A percentile compares a stretch with the other conserved stretches of the same genome.
Conservation (phyloP, 202 grass and related monocot species). For the Elaeis oleifera region DNA sequence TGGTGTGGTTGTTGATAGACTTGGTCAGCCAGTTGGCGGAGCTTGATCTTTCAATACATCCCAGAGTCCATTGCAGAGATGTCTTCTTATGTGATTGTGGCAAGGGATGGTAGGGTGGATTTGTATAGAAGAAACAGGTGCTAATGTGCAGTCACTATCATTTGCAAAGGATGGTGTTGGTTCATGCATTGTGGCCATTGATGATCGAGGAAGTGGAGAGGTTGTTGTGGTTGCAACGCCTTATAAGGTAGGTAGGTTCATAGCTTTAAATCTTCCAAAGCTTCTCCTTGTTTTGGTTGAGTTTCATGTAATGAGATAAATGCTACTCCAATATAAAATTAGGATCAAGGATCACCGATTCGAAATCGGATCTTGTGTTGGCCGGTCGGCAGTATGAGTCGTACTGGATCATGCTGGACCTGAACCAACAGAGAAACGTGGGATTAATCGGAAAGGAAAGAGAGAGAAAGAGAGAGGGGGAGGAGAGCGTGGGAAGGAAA, state of each 20-base stretch:
- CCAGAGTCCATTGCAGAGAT: constrained; percentile 59
- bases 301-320: too few relatives aligned
- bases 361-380: too few relatives aligned
- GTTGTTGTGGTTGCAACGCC: constrained; percentile 60
- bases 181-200: constrained; percentile 42
- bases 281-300: too few relatives aligned
- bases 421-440: too few relatives aligned
- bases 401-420: too few relatives aligned
- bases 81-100: constrained; percentile 56
- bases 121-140: constrained; percentile 66
- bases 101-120: constrained; percentile 53
- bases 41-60: constrained; percentile 62
- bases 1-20: constrained; percentile 46
- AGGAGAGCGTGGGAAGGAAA: too few relatives aligned
- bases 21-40: constrained; percentile 62
- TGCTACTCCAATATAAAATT: too few relatives aligned
- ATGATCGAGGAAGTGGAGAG: constrained; percentile 36
- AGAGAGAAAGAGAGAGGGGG: too few relatives aligned
- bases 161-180: constrained; percentile 31
- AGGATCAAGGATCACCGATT: too few relatives aligned
- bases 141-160: constrained; percentile 41
- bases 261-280: too few relatives aligned
- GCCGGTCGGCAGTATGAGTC: too few relatives aligned
- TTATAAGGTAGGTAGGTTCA: constrained; percentile 71
- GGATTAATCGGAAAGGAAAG: too few relatives aligned